Evolutionary conservation across 495 filamentous ascomycete genomes (phyloP), one percentile per base, ranked within the genome.

Genomic region (Neurospora tetraspora): DNA sequence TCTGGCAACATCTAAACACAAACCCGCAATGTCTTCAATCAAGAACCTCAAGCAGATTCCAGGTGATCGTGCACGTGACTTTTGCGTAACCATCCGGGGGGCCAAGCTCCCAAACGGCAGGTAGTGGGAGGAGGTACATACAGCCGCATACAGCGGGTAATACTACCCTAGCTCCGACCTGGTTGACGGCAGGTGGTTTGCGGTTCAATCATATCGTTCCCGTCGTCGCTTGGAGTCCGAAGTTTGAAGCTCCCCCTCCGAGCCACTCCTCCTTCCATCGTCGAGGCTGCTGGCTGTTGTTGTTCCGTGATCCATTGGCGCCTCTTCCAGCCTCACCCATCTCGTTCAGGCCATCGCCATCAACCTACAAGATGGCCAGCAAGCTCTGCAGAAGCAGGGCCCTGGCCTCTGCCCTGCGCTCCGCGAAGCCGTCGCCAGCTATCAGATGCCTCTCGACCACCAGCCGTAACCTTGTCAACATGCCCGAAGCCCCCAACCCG

Each of bases 401-500:
- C 72, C 80, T 91, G 80, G 83, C 87, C 76, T 86, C 88, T 73
- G 88, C 87, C 80, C 79, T 89, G 77, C 85, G 87, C 78, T 84
- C 87, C 18, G 82, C 83, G 75, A 87, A 84, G 78, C 80, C 81
- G 20, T 45, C 16, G 71, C 73, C 59, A 77, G 77, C 40, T 77
- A 70, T 53, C 65, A 87, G 88, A 73, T 85, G 84, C 76, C 88
- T 91, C 79, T 84, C 88, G 69, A 87, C 85, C 70, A 84, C 88
- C 75, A 68, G 72, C 73, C 74, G 73, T 73, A 72, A 72, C 71
- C 79, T 77, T 74, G 83, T 88, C 75, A 88, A 76, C 69, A 53
- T 89, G 70, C 86, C 88, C 74, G 85, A 87, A 42, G 82, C 86
- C 47, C 87, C 89, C 36, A 95, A 95, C 82, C 87, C 92, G 84